These are phyloP conservation scores for Fusarium sterilihyphosum DNA, from an alignment of 2,329 filamentous ascomycete genomes.

Conservation along the genomic window DNA sequence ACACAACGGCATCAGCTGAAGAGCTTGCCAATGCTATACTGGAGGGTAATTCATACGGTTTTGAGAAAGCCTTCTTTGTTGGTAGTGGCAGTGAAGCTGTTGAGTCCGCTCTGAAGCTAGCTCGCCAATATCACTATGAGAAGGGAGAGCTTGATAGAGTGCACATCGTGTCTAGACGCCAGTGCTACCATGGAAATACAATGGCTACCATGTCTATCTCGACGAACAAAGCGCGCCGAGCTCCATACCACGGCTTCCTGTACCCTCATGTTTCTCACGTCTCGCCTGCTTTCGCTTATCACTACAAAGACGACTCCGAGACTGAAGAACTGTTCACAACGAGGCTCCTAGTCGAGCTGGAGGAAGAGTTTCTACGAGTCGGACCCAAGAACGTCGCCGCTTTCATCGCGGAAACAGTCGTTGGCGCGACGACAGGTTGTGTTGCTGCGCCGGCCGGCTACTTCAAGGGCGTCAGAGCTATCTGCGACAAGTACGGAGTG, in stretches of 20 bases:
- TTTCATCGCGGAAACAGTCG: constrained; percentile 69
- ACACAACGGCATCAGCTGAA: constrained; percentile 13
- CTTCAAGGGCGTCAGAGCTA: constrained; percentile 34
- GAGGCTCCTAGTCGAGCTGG: background rate
- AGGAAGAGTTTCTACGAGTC: constrained; percentile 1
- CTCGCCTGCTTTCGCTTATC: constrained; percentile 10
- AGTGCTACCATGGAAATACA: constrained; percentile 19
- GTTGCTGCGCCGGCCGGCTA: constrained; percentile 22
- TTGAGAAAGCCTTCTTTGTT: constrained; percentile 41
- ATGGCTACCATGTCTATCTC: constrained; percentile 22
- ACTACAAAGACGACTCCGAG: background rate
- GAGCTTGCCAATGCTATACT: background rate
- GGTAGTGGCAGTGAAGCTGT: constrained; percentile 49
- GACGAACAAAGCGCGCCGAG: constrained; percentile 5
- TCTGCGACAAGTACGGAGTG: constrained; percentile 65
- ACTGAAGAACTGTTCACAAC: background rate
- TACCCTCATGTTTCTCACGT: constrained; percentile 15
- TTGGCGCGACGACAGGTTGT: constrained; percentile 59
- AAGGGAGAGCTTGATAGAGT: background rate
- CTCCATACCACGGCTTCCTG: constrained; percentile 1
- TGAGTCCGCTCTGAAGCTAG: constrained; percentile 59
- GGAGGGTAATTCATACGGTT: background rate
- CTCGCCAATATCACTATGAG: constrained; percentile 54
- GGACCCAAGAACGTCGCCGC: constrained; percentile 48
- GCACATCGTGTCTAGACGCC: background rate